These are phyloP conservation scores for Solanum peruvianum DNA, from an alignment of 257 asterid species.

Conservation along the genomic window DNA sequence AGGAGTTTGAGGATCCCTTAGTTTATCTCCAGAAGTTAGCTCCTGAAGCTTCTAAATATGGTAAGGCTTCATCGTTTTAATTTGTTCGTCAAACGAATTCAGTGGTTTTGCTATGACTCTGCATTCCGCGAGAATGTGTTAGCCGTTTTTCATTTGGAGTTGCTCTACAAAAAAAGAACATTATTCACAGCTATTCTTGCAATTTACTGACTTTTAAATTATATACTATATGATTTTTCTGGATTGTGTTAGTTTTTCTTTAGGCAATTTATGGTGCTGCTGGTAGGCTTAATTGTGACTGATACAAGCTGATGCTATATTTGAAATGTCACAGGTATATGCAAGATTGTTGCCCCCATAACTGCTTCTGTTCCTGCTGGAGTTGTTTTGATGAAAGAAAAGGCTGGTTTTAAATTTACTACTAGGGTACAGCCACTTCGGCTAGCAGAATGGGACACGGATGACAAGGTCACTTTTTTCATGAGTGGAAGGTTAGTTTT, in stretches of 20 bases:
- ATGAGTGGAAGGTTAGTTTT: slow-evolving; percentile 87
- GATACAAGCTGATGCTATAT: slow-evolving; percentile 2
- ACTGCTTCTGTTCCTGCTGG: slow-evolving; percentile 96
- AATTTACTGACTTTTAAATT: not conserved
- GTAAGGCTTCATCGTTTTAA: slow-evolving; percentile 18
- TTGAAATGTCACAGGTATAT: slow-evolving; percentile 51
- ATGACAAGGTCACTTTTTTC: slow-evolving; percentile 85
- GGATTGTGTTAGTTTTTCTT: not conserved
- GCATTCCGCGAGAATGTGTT: not conserved
- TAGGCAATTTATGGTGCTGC: not conserved
- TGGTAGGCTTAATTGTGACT: not conserved
- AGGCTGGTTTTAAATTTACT: slow-evolving; percentile 79
- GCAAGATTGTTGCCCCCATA: slow-evolving; percentile 95
- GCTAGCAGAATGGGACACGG: slow-evolving; percentile 85
- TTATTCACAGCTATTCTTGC: not conserved
- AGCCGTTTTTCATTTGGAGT: not conserved
- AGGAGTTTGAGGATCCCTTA: slow-evolving; percentile 92
- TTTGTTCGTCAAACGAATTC: not conserved
- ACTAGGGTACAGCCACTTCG: slow-evolving; percentile 99
- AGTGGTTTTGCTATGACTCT: not conserved
- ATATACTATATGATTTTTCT: not conserved
- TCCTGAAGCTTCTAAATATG: slow-evolving; percentile 92
- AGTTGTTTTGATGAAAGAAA: slow-evolving; percentile 81
- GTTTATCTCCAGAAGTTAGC: slow-evolving; percentile 86
- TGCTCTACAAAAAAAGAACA: not conserved